phyloP scores from a whole-genome alignment of 371 early-diverging fungal genomes.

The Zychaea mexicana region DNA sequence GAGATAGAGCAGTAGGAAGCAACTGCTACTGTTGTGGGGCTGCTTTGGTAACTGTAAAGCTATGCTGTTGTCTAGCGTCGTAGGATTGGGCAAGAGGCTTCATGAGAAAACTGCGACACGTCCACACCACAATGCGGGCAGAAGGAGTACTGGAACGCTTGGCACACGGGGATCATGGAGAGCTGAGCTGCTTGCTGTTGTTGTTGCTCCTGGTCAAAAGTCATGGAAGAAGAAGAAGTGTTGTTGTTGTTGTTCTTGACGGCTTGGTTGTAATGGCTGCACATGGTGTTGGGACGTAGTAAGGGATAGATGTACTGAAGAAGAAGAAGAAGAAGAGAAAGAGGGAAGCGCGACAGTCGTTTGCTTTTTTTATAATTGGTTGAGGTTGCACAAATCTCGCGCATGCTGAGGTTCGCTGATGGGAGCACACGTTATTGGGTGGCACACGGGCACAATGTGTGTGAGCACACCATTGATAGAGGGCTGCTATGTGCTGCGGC shows the following conservation, averaged over 20 bases:
- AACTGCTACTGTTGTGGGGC: too few relatives aligned
- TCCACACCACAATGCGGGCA: conserved; percentile 15
- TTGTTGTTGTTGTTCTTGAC: neutral
- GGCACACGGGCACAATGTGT: too few relatives aligned
- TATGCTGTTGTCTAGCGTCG: too few relatives aligned
- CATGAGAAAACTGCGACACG: conserved; percentile 16
- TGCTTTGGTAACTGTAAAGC: too few relatives aligned
- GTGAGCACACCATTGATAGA: neutral
- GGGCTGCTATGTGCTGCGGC: neutral
- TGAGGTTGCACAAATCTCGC: neutral
- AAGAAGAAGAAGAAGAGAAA: neutral
- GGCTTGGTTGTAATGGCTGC: neutral
- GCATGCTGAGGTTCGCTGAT: neutral
- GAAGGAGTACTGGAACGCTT: conserved; percentile 4
- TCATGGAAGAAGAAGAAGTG: too few relatives aligned
- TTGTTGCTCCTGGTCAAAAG: neutral
- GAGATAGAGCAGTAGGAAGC: too few relatives aligned
- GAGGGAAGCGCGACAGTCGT: neutral
- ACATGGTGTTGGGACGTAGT: neutral
- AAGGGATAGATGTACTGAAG: neutral
- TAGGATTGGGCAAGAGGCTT: conserved; percentile 3
- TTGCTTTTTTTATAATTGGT: neutral
- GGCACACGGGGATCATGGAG: too few relatives aligned
- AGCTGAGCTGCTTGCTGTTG: neutral
- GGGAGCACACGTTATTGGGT: too few relatives aligned